phyloP scores from a whole-genome alignment of 208 protist species.

The Crithidia thermophila region DNA sequence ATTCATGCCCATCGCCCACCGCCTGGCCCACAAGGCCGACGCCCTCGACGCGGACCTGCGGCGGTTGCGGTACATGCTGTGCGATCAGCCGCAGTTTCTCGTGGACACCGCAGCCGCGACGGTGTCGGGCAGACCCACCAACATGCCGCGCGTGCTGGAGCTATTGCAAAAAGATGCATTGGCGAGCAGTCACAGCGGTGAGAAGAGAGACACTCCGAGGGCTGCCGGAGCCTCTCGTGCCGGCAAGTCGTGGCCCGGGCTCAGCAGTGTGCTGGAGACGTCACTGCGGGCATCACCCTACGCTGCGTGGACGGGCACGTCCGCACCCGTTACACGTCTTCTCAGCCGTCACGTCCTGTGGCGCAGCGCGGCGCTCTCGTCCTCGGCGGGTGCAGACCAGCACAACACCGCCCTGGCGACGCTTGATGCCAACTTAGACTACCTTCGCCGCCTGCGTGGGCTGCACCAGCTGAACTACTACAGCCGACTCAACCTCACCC shows the following conservation, averaged over 20 bases:
- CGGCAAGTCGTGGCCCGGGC: neutral
- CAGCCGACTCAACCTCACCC: constrained; percentile 72
- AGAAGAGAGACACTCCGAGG: too few relatives aligned
- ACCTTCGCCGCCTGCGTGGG: constrained; percentile 55
- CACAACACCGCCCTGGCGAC: constrained; percentile 37
- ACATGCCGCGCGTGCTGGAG: constrained; percentile 39
- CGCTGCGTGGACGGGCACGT: constrained; percentile 15
- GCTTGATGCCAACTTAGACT: constrained; percentile 57
- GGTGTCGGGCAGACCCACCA: constrained; percentile 48
- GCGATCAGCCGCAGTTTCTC: constrained; percentile 62
- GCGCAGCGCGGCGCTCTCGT: neutral
- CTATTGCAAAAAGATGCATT: too few relatives aligned
- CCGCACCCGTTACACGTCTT: constrained; percentile 9
- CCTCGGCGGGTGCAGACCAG: neutral
- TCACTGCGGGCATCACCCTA: constrained; percentile 23
- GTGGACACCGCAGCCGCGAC: constrained; percentile 47
- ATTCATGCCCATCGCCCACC: constrained; percentile 48
- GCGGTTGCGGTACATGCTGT: constrained; percentile 60
- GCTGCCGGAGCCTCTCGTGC: too few relatives aligned
- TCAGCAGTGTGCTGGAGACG: constrained; percentile 4
- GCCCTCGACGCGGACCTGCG: constrained; percentile 64
- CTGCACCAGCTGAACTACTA: constrained; percentile 84
- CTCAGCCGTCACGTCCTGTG: constrained; percentile 10
- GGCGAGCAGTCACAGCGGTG: too few relatives aligned
- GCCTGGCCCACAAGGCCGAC: constrained; percentile 61